phyloP scores from a whole-genome alignment of 345 rosid species.

The Rhodamnia argentea region DNA sequence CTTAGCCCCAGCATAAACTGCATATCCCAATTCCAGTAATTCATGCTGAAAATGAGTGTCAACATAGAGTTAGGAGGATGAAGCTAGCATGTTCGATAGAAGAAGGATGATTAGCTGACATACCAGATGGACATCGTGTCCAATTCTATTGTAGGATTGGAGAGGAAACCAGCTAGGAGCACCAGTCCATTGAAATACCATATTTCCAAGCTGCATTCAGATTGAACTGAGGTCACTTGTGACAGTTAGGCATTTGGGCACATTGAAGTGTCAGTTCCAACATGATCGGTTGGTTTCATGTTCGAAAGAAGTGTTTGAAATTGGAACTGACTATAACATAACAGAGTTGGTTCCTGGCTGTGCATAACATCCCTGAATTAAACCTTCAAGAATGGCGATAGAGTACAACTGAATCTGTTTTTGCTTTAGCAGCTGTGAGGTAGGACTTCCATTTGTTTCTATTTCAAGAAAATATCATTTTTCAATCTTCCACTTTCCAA shows the following conservation, averaged over 20 bases:
- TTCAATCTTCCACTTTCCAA: neutral
- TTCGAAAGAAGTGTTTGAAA: neutral
- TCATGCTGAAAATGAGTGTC: conserved; percentile 37
- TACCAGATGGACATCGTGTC: conserved; percentile 87
- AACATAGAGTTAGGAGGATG: neutral
- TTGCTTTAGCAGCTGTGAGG: neutral
- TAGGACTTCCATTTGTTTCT: neutral
- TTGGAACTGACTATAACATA: neutral
- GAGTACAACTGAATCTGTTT: neutral
- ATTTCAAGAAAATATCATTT: neutral
- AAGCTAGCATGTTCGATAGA: neutral
- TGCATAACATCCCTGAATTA: neutral
- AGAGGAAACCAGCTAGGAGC: conserved; percentile 65
- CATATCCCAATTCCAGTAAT: conserved; percentile 76
- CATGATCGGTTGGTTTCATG: neutral
- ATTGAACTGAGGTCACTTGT: neutral
- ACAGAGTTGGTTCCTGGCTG: neutral
- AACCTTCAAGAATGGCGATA: neutral
- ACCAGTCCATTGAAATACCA: conserved; percentile 93
- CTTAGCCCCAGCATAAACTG: conserved; percentile 73
- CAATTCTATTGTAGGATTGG: conserved; percentile 55
- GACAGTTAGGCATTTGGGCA: neutral
- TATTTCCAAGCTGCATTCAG: conserved; percentile 59
- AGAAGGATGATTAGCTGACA: neutral
- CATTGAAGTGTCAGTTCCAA: neutral